Conservation (phyloP, 257 asterid species). For the Solanum verrucosum region DNA sequence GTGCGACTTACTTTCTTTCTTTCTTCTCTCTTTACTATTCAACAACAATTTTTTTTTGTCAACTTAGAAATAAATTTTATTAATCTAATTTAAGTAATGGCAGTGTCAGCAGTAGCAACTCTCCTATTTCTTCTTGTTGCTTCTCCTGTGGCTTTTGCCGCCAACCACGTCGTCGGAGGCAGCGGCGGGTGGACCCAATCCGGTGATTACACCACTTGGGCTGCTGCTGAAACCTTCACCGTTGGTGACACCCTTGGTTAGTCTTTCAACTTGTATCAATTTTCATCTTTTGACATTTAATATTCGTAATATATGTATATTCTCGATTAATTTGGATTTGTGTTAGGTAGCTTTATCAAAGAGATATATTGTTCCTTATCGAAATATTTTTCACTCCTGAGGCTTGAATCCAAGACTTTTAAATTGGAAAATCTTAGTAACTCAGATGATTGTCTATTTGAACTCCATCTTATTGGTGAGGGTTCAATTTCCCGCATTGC, state of each 20-base stretch:
- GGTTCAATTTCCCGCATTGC: neutral
- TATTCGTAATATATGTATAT: neutral
- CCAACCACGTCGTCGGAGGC: constrained; percentile 44
- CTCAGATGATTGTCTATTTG: neutral
- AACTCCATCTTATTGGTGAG: too few species aligned
- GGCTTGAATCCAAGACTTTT: neutral
- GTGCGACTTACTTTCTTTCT: neutral
- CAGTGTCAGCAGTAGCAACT: constrained; percentile 4
- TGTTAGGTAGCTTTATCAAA: neutral
- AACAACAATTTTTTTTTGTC: neutral
- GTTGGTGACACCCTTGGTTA: constrained; percentile 44
- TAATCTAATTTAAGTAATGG: constrained; percentile 9
- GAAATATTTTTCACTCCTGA: neutral
- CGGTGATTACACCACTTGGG: constrained; percentile 35
- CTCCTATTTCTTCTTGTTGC: constrained; percentile 26
- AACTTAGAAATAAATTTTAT: neutral
- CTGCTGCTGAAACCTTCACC: constrained; percentile 26
- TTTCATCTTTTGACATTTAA: neutral
- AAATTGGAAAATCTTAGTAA: too few species aligned
- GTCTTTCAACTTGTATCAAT: neutral
- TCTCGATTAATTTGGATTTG: neutral
- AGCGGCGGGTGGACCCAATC: constrained; percentile 27
- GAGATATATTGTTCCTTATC: neutral
- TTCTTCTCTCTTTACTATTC: neutral
- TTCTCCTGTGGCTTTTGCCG: constrained; percentile 39